Conservation (phyloP, 164 flowering plant genomes). For the Kingdonia uniflora region DNA sequence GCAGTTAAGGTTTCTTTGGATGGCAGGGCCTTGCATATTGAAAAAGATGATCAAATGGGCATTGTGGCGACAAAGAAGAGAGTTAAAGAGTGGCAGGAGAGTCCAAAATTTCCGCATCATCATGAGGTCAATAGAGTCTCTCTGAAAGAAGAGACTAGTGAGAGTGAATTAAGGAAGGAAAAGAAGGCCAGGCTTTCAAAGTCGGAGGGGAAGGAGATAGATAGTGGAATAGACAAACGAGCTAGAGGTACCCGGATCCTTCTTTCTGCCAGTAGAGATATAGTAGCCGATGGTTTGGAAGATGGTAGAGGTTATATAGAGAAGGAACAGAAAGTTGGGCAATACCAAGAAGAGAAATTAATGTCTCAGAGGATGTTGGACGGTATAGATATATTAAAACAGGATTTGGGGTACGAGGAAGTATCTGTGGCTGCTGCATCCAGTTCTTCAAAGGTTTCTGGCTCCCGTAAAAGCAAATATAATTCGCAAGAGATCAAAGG, state of each 20-base stretch:
- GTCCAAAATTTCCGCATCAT: conserved; percentile 16
- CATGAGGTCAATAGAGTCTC: conserved; percentile 7
- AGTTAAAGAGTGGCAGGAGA: conserved; percentile 32
- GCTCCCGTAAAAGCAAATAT: conserved; percentile 51
- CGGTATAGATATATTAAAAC: conserved; percentile 36
- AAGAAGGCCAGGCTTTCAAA: conserved; percentile 29
- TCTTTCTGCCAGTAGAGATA: conserved; percentile 17
- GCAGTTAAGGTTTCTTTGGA: conserved; percentile 15
- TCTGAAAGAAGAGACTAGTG: conserved; percentile 27
- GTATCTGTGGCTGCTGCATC: conserved; percentile 67
- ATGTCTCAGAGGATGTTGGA: conserved; percentile 28
- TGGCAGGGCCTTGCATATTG: conserved; percentile 21
- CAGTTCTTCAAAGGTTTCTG: conserved; percentile 90
- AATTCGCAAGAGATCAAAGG: conserved; percentile 56
- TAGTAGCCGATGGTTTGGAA: conserved; percentile 14
- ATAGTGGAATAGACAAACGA: conserved; percentile 19
- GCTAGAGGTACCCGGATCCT: conserved; percentile 13
- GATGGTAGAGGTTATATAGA: conserved; percentile 13
- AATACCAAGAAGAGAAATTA: conserved; percentile 15
- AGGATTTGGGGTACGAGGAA: conserved; percentile 35
- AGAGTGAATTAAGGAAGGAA: conserved; percentile 20
- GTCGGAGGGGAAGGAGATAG: conserved; percentile 20
- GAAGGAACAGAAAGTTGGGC: conserved; percentile 23
- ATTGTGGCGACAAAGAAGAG: conserved; percentile 43
- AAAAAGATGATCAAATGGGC: conserved; percentile 16